A percentile compares a stretch with the other conserved stretches of the same genome.
phyloP scores from a whole-genome alignment of 2,329 filamentous ascomycete genomes.

The Aspergillus texensis region DNA sequence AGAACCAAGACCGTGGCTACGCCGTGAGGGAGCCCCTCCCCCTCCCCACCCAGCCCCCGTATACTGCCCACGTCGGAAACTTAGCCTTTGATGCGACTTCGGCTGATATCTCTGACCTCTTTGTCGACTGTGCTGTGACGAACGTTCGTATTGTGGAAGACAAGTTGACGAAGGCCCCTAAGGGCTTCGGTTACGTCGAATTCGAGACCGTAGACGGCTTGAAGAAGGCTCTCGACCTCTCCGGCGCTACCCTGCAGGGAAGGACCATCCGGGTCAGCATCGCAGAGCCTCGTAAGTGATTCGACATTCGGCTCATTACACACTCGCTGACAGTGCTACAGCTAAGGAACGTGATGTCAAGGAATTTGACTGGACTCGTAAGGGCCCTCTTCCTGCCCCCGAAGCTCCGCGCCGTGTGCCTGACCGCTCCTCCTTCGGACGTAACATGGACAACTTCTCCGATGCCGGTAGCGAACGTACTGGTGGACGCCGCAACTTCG shows the following conservation, averaged over 20 bases:
- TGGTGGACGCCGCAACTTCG: conserved; percentile 66
- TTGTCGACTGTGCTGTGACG: conserved; percentile 79
- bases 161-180: conserved; percentile 88
- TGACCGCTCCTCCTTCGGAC: conserved; percentile 58
- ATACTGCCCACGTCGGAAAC: conserved; percentile 94
- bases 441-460: conserved; percentile 57
- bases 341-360: conserved; percentile 84
- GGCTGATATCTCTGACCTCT: conserved; percentile 82
- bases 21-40: conserved; percentile 69
- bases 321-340: conserved; percentile 49
- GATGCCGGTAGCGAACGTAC: conserved; percentile 67
- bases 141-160: conserved; percentile 97
- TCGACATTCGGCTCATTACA: not conserved
- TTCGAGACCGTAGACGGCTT: conserved; percentile 85
- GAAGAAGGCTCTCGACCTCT: conserved; percentile 84
- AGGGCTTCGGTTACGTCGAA: conserved; percentile 98
- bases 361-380: conserved; percentile 91
- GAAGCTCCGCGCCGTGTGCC: conserved; percentile 58
- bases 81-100: conserved; percentile 91
- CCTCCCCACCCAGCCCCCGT: conserved; percentile 89
- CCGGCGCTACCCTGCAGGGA: conserved; percentile 81
- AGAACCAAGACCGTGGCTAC: conserved; percentile 42
- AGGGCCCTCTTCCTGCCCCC: conserved; percentile 80
- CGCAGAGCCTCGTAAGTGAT: conserved; percentile 82
- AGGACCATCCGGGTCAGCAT: conserved; percentile 91